phyloP scores from a whole-genome alignment of 495 filamentous ascomycete species.

The Aspergillus indologenus region DNA sequence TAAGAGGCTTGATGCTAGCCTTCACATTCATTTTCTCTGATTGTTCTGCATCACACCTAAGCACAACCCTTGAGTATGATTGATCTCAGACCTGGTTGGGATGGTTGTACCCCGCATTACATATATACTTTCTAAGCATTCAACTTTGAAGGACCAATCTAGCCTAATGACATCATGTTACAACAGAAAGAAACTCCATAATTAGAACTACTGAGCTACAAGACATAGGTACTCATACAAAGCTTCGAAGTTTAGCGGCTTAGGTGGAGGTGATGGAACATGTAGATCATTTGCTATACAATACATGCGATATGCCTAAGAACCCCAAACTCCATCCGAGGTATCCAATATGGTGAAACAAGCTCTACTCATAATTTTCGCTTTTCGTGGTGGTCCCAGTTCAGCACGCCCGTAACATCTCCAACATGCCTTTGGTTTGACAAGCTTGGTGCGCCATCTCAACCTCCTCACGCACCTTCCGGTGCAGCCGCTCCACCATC shows the following conservation, averaged over 20 bases:
- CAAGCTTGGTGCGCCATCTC: slow-evolving; percentile 77
- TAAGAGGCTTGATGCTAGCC: too few species aligned
- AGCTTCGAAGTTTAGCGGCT: too few species aligned
- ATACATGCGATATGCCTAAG: background rate
- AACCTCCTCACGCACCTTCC: slow-evolving; percentile 69
- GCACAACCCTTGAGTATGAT: too few species aligned
- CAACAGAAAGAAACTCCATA: too few species aligned
- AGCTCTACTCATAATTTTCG: slow-evolving; percentile 11
- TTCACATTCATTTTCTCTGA: too few species aligned
- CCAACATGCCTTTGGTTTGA: slow-evolving; percentile 79
- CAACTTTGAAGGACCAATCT: too few species aligned
- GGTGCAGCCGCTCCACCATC: slow-evolving; percentile 60
- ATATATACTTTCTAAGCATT: too few species aligned
- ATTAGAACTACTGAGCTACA: background rate
- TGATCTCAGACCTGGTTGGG: too few species aligned
- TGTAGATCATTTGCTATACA: slow-evolving; percentile 3
- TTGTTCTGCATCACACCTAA: too few species aligned
- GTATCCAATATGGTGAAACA: slow-evolving; percentile 19
- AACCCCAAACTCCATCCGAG: slow-evolving; percentile 23
- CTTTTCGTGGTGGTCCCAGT: slow-evolving; percentile 9
- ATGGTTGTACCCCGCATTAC: too few species aligned
- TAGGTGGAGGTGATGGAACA: slow-evolving; percentile 4
- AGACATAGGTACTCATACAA: background rate
- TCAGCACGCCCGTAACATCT: slow-evolving; percentile 55
- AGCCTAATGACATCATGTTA: too few species aligned